Conservation (phyloP, 352 stramenopile genomes). For the Thalassiosira hispida region DNA sequence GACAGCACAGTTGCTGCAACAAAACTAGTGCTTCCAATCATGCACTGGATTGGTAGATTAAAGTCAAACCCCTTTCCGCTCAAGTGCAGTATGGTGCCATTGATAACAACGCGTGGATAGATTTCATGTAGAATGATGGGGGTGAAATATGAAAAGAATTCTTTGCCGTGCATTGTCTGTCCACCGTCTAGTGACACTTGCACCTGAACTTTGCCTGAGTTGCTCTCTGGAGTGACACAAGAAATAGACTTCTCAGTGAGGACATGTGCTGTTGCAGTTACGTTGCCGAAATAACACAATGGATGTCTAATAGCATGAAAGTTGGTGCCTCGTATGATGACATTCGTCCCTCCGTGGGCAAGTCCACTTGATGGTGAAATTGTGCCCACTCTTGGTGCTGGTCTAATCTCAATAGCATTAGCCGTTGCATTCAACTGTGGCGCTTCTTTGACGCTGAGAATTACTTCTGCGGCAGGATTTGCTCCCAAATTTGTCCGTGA, state of each 20-base stretch:
- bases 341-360: slow-evolving; percentile 14
- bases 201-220: slow-evolving; percentile 18
- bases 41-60: slow-evolving; percentile 34
- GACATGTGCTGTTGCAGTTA: slow-evolving; percentile 15
- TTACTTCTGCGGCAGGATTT: slow-evolving; percentile 7
- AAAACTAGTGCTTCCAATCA: not conserved
- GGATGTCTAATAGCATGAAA: slow-evolving; percentile 21
- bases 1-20: slow-evolving; percentile 23
- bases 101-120: slow-evolving; percentile 17
- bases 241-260: slow-evolving; percentile 16
- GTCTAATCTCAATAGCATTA: slow-evolving; percentile 14
- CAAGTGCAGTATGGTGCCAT: slow-evolving; percentile 22
- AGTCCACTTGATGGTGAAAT: slow-evolving; percentile 23
- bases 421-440: slow-evolving; percentile 32
- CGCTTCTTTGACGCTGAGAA: slow-evolving; percentile 11
- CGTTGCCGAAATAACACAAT: slow-evolving; percentile 30
- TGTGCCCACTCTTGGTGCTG: slow-evolving; percentile 21
- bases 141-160: slow-evolving; percentile 27
- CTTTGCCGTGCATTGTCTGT: slow-evolving; percentile 6
- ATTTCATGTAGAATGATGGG: slow-evolving; percentile 30
- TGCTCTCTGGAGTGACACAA: slow-evolving; percentile 22
- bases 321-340: slow-evolving; percentile 25
- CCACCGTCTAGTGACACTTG: slow-evolving; percentile 29
- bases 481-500: not conserved
- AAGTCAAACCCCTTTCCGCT: slow-evolving; percentile 20